Evolutionary conservation across 1,284 basidiomycete species (phyloP).

Genomic region (Phlebopus sp.): DNA sequence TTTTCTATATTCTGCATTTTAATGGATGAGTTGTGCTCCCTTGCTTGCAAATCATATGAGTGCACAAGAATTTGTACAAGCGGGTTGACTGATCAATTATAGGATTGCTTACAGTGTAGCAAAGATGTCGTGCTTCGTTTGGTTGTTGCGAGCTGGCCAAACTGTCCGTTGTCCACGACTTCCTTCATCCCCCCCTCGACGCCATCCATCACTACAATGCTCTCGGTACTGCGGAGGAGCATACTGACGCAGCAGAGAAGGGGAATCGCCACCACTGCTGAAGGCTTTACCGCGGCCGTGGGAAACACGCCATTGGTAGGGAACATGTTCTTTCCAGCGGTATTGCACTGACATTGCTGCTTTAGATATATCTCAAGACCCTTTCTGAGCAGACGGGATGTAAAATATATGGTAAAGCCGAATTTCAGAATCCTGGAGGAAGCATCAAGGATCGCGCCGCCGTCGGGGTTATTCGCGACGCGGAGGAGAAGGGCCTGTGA

Average conservation of each 20-base stretch:
- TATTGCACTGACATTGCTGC: not conserved
- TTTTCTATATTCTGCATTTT: constrained; percentile 1
- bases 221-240: constrained; percentile 35
- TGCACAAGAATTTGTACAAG: no score
- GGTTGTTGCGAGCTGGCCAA: no score
- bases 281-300: constrained; percentile 86
- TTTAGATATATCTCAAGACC: constrained; percentile 77
- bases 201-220: constrained; percentile 29
- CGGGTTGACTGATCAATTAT: no score
- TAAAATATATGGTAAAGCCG: constrained; percentile 91
- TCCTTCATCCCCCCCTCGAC: not conserved
- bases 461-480: constrained; percentile 85
- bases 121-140: constrained; percentile 26
- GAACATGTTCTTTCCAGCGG: constrained; percentile 5
- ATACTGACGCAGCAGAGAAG: constrained; percentile 30
- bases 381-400: constrained; percentile 91
- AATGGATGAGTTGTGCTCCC: constrained; percentile 2
- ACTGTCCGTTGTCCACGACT: not conserved
- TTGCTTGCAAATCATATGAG: constrained; percentile 19
- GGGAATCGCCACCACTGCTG: constrained; percentile 55
- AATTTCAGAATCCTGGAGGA: constrained; percentile 99
- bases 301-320: constrained; percentile 91
- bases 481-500: constrained; percentile 81
- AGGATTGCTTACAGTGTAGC: constrained; percentile 1
- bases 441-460: constrained; percentile 98